Evolutionary conservation across 352 stramenopile genomes (phyloP).

Genomic region (Globisporangium irregulare): DNA sequence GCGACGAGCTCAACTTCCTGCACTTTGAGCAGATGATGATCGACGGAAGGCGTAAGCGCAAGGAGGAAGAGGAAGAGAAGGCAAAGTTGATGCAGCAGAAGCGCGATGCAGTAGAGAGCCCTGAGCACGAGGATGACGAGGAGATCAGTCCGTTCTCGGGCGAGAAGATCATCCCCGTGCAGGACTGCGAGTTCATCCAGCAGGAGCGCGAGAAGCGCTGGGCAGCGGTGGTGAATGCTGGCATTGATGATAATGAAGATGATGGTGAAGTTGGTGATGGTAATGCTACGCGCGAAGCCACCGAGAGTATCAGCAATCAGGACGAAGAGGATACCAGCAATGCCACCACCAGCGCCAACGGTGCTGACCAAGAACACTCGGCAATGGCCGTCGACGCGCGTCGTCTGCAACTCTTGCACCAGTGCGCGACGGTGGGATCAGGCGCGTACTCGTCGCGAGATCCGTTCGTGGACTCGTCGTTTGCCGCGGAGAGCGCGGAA

Average conservation of each 20-base stretch:
- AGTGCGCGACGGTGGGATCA: slow-evolving; percentile 66
- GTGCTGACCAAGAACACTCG: background rate
- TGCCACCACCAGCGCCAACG: background rate
- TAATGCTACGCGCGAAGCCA: background rate
- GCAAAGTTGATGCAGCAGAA: slow-evolving; percentile 11
- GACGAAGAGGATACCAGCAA: background rate
- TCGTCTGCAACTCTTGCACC: slow-evolving; percentile 58
- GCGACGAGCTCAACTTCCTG: slow-evolving; percentile 84
- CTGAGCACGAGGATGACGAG: slow-evolving; percentile 16
- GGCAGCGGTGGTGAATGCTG: slow-evolving; percentile 55
- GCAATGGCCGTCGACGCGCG: slow-evolving; percentile 49
- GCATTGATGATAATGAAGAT: slow-evolving; percentile 21
- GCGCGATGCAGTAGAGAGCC: slow-evolving; percentile 13
- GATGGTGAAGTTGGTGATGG: slow-evolving; percentile 20
- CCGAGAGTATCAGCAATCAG: slow-evolving; percentile 5
- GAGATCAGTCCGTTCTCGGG: slow-evolving; percentile 69
- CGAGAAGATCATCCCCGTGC: slow-evolving; percentile 59
- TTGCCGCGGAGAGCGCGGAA: slow-evolving; percentile 26
- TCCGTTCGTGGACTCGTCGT: slow-evolving; percentile 41
- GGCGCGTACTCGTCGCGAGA: slow-evolving; percentile 31
- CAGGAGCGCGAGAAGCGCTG: slow-evolving; percentile 63
- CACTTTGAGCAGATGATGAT: slow-evolving; percentile 88
- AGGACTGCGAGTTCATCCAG: slow-evolving; percentile 63
- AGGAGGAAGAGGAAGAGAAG: slow-evolving; percentile 22
- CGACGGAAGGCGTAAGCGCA: slow-evolving; percentile 54